Evolutionary conservation across 352 stramenopile species (phyloP).

Genomic region (Pythium graminicola): DNA sequence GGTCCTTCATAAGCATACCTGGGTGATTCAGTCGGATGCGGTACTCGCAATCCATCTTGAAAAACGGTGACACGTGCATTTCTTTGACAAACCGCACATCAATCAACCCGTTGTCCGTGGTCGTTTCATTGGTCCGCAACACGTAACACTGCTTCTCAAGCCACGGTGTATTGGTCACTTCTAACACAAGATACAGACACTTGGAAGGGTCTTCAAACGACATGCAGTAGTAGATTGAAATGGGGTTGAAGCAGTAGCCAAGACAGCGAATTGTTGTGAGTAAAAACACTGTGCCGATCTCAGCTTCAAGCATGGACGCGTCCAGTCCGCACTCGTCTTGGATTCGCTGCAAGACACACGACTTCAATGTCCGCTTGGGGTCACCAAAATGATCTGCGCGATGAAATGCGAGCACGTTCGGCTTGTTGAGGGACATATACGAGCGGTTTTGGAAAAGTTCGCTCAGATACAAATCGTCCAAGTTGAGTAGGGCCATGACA

Average conservation of each 20-base stretch:
- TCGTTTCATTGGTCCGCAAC: conserved; percentile 1
- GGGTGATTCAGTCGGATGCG: conserved; percentile 22
- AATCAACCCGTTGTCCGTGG: conserved; percentile 5
- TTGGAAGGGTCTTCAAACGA: conserved; percentile 14
- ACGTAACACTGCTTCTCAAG: conserved; percentile 25
- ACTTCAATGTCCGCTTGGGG: conserved; percentile 21
- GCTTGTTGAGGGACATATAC: conserved; percentile 20
- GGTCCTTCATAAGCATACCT: conserved; percentile 9
- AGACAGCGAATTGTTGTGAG: conserved; percentile 23
- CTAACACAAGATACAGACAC: conserved; percentile 23
- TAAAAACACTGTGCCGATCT: conserved; percentile 19
- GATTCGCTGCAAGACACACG: conserved; percentile 19
- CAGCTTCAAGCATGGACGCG: conserved; percentile 1
- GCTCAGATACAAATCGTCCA: conserved; percentile 17
- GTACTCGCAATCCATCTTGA: conserved; percentile 27
- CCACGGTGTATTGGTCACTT: conserved; percentile 26
- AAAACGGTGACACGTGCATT: conserved; percentile 23
- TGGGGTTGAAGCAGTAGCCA: conserved; percentile 26
- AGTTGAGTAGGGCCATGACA: conserved; percentile 19
- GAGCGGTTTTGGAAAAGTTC: conserved; percentile 17
- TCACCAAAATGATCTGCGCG: conserved; percentile 23
- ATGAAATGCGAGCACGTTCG: conserved; percentile 21
- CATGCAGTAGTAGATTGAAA: conserved; percentile 30
- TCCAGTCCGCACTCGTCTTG: conserved; percentile 17
- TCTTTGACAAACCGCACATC: conserved; percentile 21